Evolutionary conservation across 2,329 filamentous ascomycete species (phyloP).

Genomic region (Drechslerella dactyloides): DNA sequence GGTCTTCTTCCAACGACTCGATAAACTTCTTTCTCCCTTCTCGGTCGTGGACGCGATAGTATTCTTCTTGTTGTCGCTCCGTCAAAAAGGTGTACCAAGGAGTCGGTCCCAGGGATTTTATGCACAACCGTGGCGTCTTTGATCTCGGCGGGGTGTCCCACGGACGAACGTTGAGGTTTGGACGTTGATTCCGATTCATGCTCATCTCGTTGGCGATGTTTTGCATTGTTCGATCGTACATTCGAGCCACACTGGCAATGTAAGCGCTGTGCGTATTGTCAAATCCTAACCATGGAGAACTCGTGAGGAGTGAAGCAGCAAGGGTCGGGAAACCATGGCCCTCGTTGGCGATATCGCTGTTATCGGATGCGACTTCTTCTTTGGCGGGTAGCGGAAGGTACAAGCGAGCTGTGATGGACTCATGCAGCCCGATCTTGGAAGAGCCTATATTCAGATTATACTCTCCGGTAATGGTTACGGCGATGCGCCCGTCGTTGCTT

Average conservation of each 20-base stretch:
- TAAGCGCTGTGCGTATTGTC: slow-evolving; percentile 15
- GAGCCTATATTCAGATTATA: slow-evolving; percentile 13
- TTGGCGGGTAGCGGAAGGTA: slow-evolving; percentile 7
- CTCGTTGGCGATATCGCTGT: neutral
- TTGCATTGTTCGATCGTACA: slow-evolving; percentile 4
- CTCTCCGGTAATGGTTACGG: slow-evolving; percentile 11
- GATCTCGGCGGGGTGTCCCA: slow-evolving; percentile 1
- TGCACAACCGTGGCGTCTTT: neutral
- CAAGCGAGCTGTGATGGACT: slow-evolving; percentile 17
- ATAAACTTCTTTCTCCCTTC: slow-evolving; percentile 6
- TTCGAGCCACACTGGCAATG: slow-evolving; percentile 11
- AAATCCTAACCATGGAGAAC: slow-evolving; percentile 28
- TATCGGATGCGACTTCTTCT: neutral
- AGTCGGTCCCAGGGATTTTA: slow-evolving; percentile 22
- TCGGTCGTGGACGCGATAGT: neutral
- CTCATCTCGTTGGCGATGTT: neutral
- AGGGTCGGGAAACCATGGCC: neutral
- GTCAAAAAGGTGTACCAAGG: slow-evolving; percentile 20
- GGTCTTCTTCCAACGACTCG: neutral
- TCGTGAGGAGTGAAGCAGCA: slow-evolving; percentile 16
- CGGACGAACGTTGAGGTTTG: neutral
- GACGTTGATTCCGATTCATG: neutral
- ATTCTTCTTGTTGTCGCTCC: neutral
- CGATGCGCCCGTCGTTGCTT: slow-evolving; percentile 4
- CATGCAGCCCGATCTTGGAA: slow-evolving; percentile 4